A percentile compares a stretch with the other conserved stretches of the same genome.
Evolutionary conservation across 768 basidiomycete genomes (phyloP).

Genomic region (Boletus huronensis): DNA sequence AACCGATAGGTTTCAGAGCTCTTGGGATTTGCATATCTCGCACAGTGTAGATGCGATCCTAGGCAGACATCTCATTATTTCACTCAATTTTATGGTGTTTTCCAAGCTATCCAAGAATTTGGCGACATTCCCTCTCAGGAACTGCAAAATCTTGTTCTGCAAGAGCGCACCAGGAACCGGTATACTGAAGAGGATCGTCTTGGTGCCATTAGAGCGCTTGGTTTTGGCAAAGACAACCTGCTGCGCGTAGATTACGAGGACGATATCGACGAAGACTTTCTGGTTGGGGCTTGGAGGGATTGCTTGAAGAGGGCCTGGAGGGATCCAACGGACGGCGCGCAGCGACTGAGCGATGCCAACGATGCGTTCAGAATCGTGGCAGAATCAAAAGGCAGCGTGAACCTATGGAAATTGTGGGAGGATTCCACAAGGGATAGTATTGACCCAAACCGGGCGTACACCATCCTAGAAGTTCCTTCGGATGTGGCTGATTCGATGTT

Average conservation of each 20-base stretch:
- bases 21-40: conserved; percentile 73
- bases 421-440: conserved; percentile 53
- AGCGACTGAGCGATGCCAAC: conserved; percentile 51
- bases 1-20: conserved; percentile 45
- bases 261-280: conserved; percentile 66
- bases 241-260: conserved; percentile 67
- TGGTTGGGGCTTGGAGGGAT: conserved; percentile 65
- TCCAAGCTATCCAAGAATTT: conserved; percentile 46
- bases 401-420: conserved; percentile 50
- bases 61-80: conserved; percentile 61
- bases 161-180: conserved; percentile 61
- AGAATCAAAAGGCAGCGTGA: conserved; percentile 53
- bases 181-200: conserved; percentile 57
- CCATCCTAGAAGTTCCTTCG: conserved; percentile 61
- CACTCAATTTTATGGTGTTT: conserved; percentile 50
- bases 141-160: conserved; percentile 55
- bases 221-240: conserved; percentile 60
- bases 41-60: conserved; percentile 81
- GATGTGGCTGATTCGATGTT: conserved; percentile 80
- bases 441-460: conserved; percentile 69
- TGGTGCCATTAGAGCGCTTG: conserved; percentile 49
- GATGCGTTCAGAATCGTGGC: conserved; percentile 70
- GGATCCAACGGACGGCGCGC: conserved; percentile 40
- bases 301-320: conserved; percentile 57
- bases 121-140: conserved; percentile 43